phyloP scores from a whole-genome alignment of 1,284 basidiomycete species.

The Pisolithus thermaeus region DNA sequence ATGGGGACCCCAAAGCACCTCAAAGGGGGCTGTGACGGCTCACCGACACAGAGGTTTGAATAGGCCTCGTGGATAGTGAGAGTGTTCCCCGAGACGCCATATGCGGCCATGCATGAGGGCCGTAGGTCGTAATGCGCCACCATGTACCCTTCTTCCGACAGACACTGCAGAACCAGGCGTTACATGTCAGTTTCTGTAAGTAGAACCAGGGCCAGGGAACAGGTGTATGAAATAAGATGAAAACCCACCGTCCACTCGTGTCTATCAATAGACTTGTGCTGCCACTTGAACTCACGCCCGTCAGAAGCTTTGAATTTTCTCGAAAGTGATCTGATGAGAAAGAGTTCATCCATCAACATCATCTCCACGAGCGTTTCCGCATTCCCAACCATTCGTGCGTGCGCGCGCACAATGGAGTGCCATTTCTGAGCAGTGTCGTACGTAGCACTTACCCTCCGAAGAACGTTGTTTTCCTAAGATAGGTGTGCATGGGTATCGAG shows the following conservation, averaged over 20 bases:
- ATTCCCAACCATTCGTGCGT: background rate
- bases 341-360: background rate
- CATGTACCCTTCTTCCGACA: slow-evolving; percentile 45
- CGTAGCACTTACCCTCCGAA: slow-evolving; percentile 51
- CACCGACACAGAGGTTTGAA: slow-evolving; percentile 51
- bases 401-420: background rate
- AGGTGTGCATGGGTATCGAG: slow-evolving; percentile 52
- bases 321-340: slow-evolving; percentile 44
- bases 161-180: slow-evolving; percentile 38
- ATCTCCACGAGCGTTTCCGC: background rate
- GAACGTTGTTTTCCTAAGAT: slow-evolving; percentile 53
- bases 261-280: slow-evolving; percentile 41
- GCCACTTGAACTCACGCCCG: slow-evolving; percentile 63
- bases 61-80: slow-evolving; percentile 57
- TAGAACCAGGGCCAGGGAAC: too few species aligned
- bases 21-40: slow-evolving; percentile 14
- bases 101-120: slow-evolving; percentile 44
- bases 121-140: slow-evolving; percentile 59
- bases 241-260: slow-evolving; percentile 63
- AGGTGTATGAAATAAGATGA: background rate
- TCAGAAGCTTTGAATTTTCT: slow-evolving; percentile 62
- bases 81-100: slow-evolving; percentile 59
- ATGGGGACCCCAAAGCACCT: background rate
- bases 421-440: background rate
- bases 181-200: too few species aligned